Evolutionary conservation across 176 grass and related monocot species (phyloP).

Genomic region (Eleusine coracana): DNA sequence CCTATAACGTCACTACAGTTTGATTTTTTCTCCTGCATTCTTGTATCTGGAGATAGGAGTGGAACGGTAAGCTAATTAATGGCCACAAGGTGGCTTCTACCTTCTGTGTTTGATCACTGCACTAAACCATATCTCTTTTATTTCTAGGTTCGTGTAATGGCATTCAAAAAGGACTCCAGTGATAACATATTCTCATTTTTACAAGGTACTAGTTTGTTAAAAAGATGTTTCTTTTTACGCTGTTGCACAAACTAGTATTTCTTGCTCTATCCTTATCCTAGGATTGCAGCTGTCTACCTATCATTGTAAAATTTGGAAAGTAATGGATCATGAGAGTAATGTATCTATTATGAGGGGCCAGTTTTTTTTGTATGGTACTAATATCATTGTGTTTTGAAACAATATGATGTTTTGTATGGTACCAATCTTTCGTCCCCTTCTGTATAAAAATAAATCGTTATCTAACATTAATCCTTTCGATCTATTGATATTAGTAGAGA

Average conservation of each 20-base stretch:
- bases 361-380: neutral
- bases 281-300: neutral
- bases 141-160: constrained; percentile 72
- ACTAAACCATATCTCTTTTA: constrained; percentile 28
- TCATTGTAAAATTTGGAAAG: constrained; percentile 3
- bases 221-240: neutral
- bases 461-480: constrained; percentile 1
- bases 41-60: constrained; percentile 71
- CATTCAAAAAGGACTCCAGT: constrained; percentile 75
- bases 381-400: neutral
- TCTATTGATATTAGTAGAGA: constrained; percentile 25
- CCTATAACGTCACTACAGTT: constrained; percentile 84
- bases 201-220: constrained; percentile 56
- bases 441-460: constrained; percentile 1
- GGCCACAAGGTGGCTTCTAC: neutral
- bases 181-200: constrained; percentile 83
- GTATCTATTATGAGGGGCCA: constrained; percentile 1
- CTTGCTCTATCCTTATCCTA: constrained; percentile 6
- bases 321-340: neutral
- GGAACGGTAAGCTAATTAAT: constrained; percentile 56
- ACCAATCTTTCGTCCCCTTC: neutral
- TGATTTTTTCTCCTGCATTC: constrained; percentile 69
- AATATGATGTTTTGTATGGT: neutral
- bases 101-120: constrained; percentile 25
- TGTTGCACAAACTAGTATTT: constrained; percentile 19